Base-by-base conservation (phyloP, 345 rosid genomes). In the Leavenworthia alabamica region DNA sequence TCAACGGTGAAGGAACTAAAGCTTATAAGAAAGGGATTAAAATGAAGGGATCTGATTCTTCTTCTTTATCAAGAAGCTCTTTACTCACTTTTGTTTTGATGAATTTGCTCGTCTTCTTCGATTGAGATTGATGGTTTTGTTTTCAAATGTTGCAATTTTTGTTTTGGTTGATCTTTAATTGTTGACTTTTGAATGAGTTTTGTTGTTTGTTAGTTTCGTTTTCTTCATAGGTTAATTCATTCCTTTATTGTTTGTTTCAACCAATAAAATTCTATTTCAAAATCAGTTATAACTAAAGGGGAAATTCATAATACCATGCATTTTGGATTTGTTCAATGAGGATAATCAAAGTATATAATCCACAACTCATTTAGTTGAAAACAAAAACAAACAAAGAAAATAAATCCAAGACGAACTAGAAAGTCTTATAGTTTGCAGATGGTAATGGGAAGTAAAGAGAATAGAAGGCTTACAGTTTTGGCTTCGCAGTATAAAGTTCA, bases 1-100 rank as follows among this genome's bases (percentile, higher is more conserved):
- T 89, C 71, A 75, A 76, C 52, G 66, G 17, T 3, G 56, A 62
- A 6, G 87, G 86, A 2, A 13, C 44, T 8, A 75, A 69, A 58
- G 60, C 39, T 57, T 0, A 51, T 6, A 10, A 2, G 29, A 74
- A 73, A 65, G 64, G 47, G 14, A 37, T 89, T 40, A 82, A 24
- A 75, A 86, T 92, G 57, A 79, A 35, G 59, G 62, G 61, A 19
- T 47, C 69, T 23, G 68, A 32, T 48, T 62, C 68, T 62, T 55
- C 73, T 45, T 27, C 5, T 5, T 12, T 23, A 20, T 11, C 55
- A 11, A 61, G 16, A 70, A 70, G 12, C 36, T 72, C 13, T 35
- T 50, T 42, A 26, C 40, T 29, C 0, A 7, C 36, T 50, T 27
- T 20, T 58, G 42, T 64, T 43, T 65, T 64, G 49, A 49, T 58